Evolutionary conservation across 331 rosid genomes (phyloP), one percentile per base, ranked within the genome.

Genomic region (Rhamnella rubrinervis): DNA sequence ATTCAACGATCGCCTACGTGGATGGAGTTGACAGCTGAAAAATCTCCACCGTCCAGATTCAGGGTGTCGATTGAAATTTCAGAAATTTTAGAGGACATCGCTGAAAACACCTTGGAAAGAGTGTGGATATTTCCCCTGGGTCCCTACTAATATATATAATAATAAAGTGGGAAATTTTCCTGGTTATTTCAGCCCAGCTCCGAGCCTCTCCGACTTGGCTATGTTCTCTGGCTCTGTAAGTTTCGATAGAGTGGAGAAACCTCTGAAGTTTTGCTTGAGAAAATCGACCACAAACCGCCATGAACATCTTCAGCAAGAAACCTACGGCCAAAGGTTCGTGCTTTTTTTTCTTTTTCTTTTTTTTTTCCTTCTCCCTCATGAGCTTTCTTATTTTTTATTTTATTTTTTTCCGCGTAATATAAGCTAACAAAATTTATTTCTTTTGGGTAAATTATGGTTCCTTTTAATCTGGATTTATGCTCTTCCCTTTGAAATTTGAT

Each of bases 231-330:
- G 20, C 58, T 19, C 19, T n/a, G 4, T 6, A 1, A 14, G 18
- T 21, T 53, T 9, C 4, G 16, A 19, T 21, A 2, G 20, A n/a
- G 20, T 10, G 63, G 81, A 70, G 73, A 70, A 46, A 74, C 59
- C 38, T 63, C 56, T n/a, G 9, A 38, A 65, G 31, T 59, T 59
- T 4, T 65, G 68, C 59, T 67, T 68, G 25, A 51, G 20, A 65
- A 69, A 8, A 67, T 69, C 50, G 8, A 38, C 5, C 55, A 21
- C 4, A 49, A 18, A 11, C 39, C 72, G 49, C 78, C 82, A 95
- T 95, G 99, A 95, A 87, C 81, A 75, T 95, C 73, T 91, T 95
- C 88, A 23, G 85, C 61, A 95, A 91, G 89, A 91, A 95, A 82
- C 96, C 99, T 79, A 89, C 87, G 26, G 87, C 96, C 75, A 95